Evolutionary conservation across 371 early-diverging fungal species (phyloP).

Genomic region (Apophysomyces sp.): DNA sequence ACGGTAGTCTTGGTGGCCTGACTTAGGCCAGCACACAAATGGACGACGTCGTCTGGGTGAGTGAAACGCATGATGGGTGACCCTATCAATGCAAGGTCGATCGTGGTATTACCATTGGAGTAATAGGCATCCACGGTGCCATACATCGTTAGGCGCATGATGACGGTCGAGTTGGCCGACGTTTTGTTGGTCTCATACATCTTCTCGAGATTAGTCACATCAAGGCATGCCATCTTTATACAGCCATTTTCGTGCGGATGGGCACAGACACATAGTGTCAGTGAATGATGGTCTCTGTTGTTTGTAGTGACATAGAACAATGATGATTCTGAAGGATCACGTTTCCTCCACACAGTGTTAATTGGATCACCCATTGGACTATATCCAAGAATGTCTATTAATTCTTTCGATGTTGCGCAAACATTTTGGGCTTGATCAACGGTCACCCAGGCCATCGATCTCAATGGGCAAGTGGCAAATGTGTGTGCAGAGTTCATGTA

Average conservation of each 20-base stretch:
- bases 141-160: neutral
- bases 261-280: neutral
- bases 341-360: neutral
- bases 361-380: neutral
- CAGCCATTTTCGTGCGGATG: neutral
- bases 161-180: neutral
- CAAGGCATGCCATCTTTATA: neutral
- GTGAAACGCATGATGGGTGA: constrained; percentile 15
- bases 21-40: constrained; percentile 5
- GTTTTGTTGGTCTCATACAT: neutral
- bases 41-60: constrained; percentile 9
- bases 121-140: neutral
- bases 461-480: neutral
- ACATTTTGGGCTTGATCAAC: neutral
- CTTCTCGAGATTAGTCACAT: neutral
- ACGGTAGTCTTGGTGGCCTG: constrained; percentile 8
- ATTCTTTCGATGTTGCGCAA: neutral
- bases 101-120: neutral
- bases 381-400: neutral
- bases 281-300: neutral
- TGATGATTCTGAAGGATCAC: neutral
- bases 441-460: neutral
- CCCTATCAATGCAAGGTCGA: neutral
- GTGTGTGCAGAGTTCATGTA: neutral
- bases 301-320: neutral